Conservation (phyloP, 2,329 filamentous ascomycete genomes). For the Neoscytalidium dimidiatum region DNA sequence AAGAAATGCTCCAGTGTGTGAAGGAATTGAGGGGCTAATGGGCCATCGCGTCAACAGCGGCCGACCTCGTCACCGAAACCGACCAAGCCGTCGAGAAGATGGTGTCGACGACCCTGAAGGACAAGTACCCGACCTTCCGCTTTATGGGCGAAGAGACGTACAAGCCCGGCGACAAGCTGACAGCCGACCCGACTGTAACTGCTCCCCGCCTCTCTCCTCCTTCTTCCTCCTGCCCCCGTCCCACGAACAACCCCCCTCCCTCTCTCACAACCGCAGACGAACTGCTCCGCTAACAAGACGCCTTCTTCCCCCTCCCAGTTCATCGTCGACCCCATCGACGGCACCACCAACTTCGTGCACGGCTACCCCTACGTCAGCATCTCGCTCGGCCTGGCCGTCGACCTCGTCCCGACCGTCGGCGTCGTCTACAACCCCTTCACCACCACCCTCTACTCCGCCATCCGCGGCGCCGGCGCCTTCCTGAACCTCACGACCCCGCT, state of each 20-base stretch:
- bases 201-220: neutral
- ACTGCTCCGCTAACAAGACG: neutral
- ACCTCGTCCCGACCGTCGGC: conserved; percentile 62
- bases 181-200: conserved; percentile 33
- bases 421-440: conserved; percentile 81
- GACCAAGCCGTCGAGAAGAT: conserved; percentile 63
- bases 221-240: neutral
- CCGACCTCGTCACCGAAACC: conserved; percentile 65
- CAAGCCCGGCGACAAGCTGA: conserved; percentile 64
- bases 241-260: neutral
- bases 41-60: conserved; percentile 39
- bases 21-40: neutral
- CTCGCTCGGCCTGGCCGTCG: conserved; percentile 70
- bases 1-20: too few species aligned
- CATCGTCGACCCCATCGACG: conserved; percentile 81
- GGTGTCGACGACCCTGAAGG: conserved; percentile 53
- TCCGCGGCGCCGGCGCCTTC: conserved; percentile 68
- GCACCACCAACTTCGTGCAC: conserved; percentile 80
- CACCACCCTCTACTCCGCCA: conserved; percentile 67
- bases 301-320: neutral
- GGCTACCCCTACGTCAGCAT: conserved; percentile 74
- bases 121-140: conserved; percentile 55
- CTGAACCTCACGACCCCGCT: conserved; percentile 40
- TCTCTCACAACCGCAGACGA: too few species aligned
- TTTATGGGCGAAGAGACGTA: conserved; percentile 75